Evolutionary conservation across 805 yeast genomes (phyloP).

Genomic region (Phaffomyces thermotolerans): DNA sequence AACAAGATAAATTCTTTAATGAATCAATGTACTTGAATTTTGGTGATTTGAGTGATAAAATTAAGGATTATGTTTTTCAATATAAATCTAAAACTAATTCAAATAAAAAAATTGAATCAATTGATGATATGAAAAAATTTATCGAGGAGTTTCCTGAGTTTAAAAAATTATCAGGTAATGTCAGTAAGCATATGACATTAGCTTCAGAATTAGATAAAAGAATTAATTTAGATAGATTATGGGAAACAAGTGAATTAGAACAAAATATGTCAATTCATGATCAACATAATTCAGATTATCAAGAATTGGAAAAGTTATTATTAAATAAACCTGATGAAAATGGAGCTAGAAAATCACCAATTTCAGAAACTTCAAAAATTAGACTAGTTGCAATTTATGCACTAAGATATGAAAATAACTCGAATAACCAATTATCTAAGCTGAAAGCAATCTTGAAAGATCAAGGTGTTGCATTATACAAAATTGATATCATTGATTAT

Average conservation of each 20-base stretch:
- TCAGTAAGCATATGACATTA: constrained; percentile 85
- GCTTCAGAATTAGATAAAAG: constrained; percentile 79
- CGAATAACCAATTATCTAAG: constrained; percentile 35
- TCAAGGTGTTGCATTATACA: constrained; percentile 24
- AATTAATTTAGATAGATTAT: constrained; percentile 55
- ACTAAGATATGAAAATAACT: constrained; percentile 54
- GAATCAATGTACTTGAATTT: constrained; percentile 85
- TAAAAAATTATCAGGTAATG: constrained; percentile 78
- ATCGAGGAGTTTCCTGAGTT: constrained; percentile 93
- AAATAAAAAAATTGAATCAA: constrained; percentile 62
- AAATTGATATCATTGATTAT: constrained; percentile 26
- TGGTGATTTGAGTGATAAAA: constrained; percentile 88
- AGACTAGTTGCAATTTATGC: constrained; percentile 70
- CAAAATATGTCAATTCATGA: constrained; percentile 72
- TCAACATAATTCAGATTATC: constrained; percentile 48
- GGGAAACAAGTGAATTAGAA: constrained; percentile 87
- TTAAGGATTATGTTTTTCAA: constrained; percentile 75
- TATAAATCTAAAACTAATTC: constrained; percentile 78
- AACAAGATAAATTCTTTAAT: constrained; percentile 68
- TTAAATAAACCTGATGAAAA: constrained; percentile 23
- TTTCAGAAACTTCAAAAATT: constrained; percentile 52
- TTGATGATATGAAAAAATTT: constrained; percentile 85
- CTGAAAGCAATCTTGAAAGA: constrained; percentile 33
- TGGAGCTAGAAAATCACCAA: constrained; percentile 24
- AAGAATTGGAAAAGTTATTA: constrained; percentile 51